Base-by-base conservation (phyloP, 2,329 filamentous ascomycete species). In the Alternaria novae-zelandiae region DNA sequence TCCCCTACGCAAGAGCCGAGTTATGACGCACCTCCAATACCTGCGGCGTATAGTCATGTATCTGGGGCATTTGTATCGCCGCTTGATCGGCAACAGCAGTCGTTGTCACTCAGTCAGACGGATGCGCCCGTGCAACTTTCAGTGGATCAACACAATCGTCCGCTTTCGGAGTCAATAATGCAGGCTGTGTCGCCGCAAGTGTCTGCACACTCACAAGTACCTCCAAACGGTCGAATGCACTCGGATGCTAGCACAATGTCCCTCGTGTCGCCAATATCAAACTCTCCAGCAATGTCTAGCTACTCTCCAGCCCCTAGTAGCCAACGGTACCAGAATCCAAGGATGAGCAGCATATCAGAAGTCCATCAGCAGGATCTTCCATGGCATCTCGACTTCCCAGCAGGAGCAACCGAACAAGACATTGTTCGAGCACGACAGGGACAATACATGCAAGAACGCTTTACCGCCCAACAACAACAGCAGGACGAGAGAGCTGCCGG, bases 261-360 rank as follows among this genome's bases (percentile, higher is more conserved):
- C 5, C 61, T 76, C 25, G 66, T 79, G 5, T 79, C 77, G 9
- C 77, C 78, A 17, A 69, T 79, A 8, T 71, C 69, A 12, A 67
- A 70, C 12, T 68, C 73, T 5, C 70, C 72, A 20, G 69, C 71
- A 23, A 57, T 71, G 20, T 54, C 63, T 36, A 60, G 45, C 23
- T 26, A 46, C 15, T 65, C 66, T 20, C 63, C 66, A 13, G 26
- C 57, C 17, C 59, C 63, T 6, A 68, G 63, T 23, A 68, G 61
- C 15, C 72, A 74, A 46, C 68, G 65, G 28, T 47, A 58, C 4
- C 74, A 74, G 50, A 74, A 73, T 55, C 60, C 70, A 21, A 74
- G 74, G 46, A 80, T 80, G 77, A 77, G 71, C 49, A 79, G 76
- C 46, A 80, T 80, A 10, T 70, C 71, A 10, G 78, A 80, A 61